Evolutionary conservation across 441 rosid genomes (phyloP), one percentile per base, ranked within the genome.

Genomic region (Erodium moschatum): DNA sequence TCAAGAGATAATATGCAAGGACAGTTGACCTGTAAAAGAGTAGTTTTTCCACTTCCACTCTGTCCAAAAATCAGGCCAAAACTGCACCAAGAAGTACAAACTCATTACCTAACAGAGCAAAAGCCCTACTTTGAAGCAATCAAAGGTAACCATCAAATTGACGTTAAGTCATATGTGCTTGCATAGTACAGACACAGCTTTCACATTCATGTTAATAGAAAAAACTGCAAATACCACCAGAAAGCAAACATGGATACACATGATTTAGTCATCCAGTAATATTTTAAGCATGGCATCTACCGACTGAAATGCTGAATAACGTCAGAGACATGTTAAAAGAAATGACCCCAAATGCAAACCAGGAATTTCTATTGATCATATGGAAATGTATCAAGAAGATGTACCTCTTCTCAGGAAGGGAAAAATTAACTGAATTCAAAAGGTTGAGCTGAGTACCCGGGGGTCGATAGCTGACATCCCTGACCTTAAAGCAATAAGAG

Each of bases 1-100:
- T 56, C 18, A 56, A 6, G 29, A 2, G 63, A 56, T 56, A 9
- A 18, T 56, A 56, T 19, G 63, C 3, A 5, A 19, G 11, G 13
- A 50, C 2, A 50, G 6, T 6, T 33, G 52, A 90, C 97, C 95
- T 89, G 97, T 81, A 93, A 77, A 20, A 90, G 90, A 35, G 98
- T 93, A 74, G 96, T 93, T 82, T 93, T 93, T 21, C 98, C 98
- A 56, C 96, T 90, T 79, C 98, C 96, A 76, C 98, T 93, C 83
- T 81, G 87, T 70, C 98, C 98, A 84, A 87, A 90, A 69, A 93
- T 80, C 83, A 93, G 85, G 68, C 98, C 98, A 82, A 93, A 87
- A 80, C 98, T 89, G 84, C 76, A 81, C 65, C 62, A 69, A 66
- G 71, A 15, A 56, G 64, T 35, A 52, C 10, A 40, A 76, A 68